These are phyloP conservation scores for Achlya hypogyna DNA, from an alignment of 352 stramenopile genomes.

Conservation along the genomic window DNA sequence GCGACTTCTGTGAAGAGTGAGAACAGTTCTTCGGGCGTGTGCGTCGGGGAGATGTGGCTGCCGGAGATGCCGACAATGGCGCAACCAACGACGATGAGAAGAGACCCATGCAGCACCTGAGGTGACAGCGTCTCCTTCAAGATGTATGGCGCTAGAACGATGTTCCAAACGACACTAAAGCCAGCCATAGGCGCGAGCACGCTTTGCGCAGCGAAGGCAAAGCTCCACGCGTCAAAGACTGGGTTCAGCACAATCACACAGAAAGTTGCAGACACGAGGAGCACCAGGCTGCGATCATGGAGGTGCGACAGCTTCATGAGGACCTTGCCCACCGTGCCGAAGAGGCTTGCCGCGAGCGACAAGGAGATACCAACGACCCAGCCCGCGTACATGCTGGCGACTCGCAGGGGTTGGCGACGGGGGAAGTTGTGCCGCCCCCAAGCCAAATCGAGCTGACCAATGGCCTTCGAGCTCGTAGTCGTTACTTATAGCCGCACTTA, in stretches of 20 bases:
- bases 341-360: conserved; percentile 74
- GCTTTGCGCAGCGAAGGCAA: conserved; percentile 77
- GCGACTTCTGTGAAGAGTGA: conserved; percentile 54
- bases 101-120: conserved; percentile 59
- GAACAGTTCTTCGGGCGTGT: conserved; percentile 70
- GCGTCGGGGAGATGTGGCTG: conserved; percentile 68
- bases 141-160: conserved; percentile 71
- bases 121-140: conserved; percentile 68
- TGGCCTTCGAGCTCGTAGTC: neutral
- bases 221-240: conserved; percentile 80
- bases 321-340: conserved; percentile 78
- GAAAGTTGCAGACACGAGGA: conserved; percentile 49
- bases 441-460: neutral
- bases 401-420: no score
- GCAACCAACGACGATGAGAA: conserved; percentile 67
- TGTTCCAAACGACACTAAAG: conserved; percentile 85
- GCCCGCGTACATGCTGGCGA: conserved; percentile 6
- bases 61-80: conserved; percentile 67
- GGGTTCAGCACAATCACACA: conserved; percentile 80
- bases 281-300: conserved; percentile 38
- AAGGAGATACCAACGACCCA: conserved; percentile 73
- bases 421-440: neutral
- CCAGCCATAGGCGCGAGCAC: conserved; percentile 80
- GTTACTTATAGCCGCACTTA: neutral
- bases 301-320: conserved; percentile 81